Conservation (phyloP, 2,329 filamentous ascomycete species). For the Coniosporium tulheliwenetii region DNA sequence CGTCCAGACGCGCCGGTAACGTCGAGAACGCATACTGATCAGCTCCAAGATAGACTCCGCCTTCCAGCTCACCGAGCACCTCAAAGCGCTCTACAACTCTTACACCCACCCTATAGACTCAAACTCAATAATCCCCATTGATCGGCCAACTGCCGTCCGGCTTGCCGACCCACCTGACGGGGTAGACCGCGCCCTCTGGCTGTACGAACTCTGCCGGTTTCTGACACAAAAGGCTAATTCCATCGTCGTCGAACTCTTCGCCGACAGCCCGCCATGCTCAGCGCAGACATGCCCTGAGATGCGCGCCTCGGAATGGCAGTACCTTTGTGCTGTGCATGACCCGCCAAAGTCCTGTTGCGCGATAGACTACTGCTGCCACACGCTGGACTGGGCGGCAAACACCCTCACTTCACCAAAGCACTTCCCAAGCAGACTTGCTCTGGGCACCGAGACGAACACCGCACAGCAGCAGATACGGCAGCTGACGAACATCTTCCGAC, state of each 20-base stretch:
- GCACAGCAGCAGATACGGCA: slow-evolving; percentile 52
- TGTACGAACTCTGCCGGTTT: slow-evolving; percentile 95
- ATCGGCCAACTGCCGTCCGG: slow-evolving; percentile 55
- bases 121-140: slow-evolving; percentile 53
- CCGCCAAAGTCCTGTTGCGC: slow-evolving; percentile 93
- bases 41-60: slow-evolving; percentile 70
- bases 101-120: slow-evolving; percentile 47
- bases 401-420: slow-evolving; percentile 88
- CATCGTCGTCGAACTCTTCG: slow-evolving; percentile 82
- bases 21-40: too few relatives aligned
- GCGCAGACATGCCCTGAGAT: slow-evolving; percentile 87
- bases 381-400: slow-evolving; percentile 92
- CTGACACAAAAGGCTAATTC: slow-evolving; percentile 89
- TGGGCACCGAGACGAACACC: slow-evolving; percentile 27
- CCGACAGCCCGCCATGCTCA: slow-evolving; percentile 80
- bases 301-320: slow-evolving; percentile 98
- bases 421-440: slow-evolving; percentile 70
- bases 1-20: too few relatives aligned
- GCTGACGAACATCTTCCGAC: slow-evolving; percentile 84
- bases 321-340: slow-evolving; percentile 93
- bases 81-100: slow-evolving; percentile 78
- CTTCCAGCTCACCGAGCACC: slow-evolving; percentile 93
- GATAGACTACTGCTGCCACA: slow-evolving; percentile 98
- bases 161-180: slow-evolving; percentile 68
- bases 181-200: slow-evolving; percentile 79